Evolutionary conservation across 441 rosid species (phyloP).

Genomic region (Syzygium syzygioides): DNA sequence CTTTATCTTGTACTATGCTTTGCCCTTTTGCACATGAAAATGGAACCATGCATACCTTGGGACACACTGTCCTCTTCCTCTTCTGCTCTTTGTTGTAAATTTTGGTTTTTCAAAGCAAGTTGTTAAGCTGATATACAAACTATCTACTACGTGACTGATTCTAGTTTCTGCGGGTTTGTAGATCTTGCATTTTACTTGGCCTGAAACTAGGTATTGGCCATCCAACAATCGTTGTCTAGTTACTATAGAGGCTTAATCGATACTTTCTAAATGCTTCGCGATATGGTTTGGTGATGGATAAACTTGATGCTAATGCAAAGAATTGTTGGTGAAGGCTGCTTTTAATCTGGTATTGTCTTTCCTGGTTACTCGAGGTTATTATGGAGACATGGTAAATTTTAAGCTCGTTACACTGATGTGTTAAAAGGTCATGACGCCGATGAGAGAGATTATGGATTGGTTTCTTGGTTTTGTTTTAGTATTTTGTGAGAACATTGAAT

Average conservation of each 20-base stretch:
- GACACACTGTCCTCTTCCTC: background rate
- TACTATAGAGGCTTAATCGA: background rate
- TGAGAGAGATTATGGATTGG: background rate
- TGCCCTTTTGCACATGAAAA: background rate
- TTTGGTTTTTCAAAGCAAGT: background rate
- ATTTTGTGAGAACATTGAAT: background rate
- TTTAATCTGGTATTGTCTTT: background rate
- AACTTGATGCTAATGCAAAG: background rate
- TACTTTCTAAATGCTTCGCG: background rate
- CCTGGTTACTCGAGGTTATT: background rate
- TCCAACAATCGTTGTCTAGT: background rate
- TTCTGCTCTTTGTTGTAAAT: background rate
- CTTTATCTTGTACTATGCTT: background rate
- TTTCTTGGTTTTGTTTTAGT: too few species aligned
- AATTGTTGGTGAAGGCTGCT: background rate
- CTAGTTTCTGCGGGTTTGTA: background rate
- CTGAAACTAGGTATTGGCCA: background rate
- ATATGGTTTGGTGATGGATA: background rate
- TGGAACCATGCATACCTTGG: background rate
- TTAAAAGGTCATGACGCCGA: background rate
- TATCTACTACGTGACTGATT: background rate
- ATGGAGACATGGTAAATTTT: background rate
- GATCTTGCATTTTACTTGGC: background rate
- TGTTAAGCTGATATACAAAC: background rate
- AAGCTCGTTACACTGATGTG: too few species aligned